Base-by-base conservation (phyloP, 495 filamentous ascomycete species). In the Rhizodiscina lignyota region DNA sequence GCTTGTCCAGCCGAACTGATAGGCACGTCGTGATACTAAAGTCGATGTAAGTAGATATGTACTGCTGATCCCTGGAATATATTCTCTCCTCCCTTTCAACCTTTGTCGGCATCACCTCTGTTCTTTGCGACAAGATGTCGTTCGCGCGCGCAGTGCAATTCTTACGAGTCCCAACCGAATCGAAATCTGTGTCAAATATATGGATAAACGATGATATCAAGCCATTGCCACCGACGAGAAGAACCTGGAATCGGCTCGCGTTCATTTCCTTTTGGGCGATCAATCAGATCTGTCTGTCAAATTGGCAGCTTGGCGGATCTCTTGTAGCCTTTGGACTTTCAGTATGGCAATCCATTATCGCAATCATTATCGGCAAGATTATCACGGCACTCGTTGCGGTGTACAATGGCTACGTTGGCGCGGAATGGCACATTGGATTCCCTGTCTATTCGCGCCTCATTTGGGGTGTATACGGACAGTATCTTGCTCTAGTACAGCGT, bases 281-380 rank as follows among this genome's bases (percentile, higher is more conserved):
- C n/a, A n/a, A n/a, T n/a, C n/a, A n/a, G n/a, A n/a, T n/a, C n/a
- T n/a, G n/a, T n/a, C n/a, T n/a, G n/a, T n/a, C n/a, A n/a, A n/a
- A n/a, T 27, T 32, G 30, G 30, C 6, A 6, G 6, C 8, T 39
- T 8, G 30, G 30, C 8, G 17, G 10, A 6, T 10, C 30, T 6
- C 8, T 32, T 51, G 46, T 22, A 53, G 8, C 47, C 61, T 1
- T 50, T 61, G 19, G 1, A 32, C 46, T 45, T 34, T 36, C 26
- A 12, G 29, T 4, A 45, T 44, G 22, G 36, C 16, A 52, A 37
- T 20, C 38, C 40, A 11, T 43, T 41, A 32, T 37, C 21, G 26
- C 48, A 43, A 4, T 41, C 47, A 13, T 35, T 43, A 15, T 31
- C 34, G 18, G 40, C 45, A 13, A 38, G 15, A 5, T 30, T 30